Evolutionary conservation across 225 moss, liverwort and hornwort species (phyloP).

Genomic region (Marchantia paleacea): DNA sequence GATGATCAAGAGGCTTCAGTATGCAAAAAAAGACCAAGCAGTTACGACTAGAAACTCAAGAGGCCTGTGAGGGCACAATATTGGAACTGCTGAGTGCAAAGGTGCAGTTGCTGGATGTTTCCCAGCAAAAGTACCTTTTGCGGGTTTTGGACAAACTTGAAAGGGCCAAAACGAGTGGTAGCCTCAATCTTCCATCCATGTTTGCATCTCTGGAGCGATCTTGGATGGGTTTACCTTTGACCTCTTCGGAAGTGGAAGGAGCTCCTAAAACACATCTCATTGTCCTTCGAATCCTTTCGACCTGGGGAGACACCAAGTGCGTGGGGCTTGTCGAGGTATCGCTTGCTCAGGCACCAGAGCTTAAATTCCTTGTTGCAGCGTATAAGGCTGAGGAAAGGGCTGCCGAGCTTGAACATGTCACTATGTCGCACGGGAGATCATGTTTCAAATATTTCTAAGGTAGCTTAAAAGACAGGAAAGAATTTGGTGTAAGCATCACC

Average conservation of each 20-base stretch:
- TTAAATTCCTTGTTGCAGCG: slow-evolving; percentile 46
- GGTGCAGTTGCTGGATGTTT: slow-evolving; percentile 49
- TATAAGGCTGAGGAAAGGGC: slow-evolving; percentile 44
- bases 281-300: slow-evolving; percentile 52
- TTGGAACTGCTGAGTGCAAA: slow-evolving; percentile 48
- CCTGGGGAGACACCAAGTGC: slow-evolving; percentile 53
- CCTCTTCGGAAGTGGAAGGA: slow-evolving; percentile 34
- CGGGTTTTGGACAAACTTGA: slow-evolving; percentile 49
- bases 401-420: slow-evolving; percentile 45
- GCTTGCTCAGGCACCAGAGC: slow-evolving; percentile 47
- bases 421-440: slow-evolving; percentile 43
- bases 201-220: slow-evolving; percentile 49
- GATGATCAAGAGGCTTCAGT: slow-evolving; percentile 35
- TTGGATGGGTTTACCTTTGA: slow-evolving; percentile 27
- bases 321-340: slow-evolving; percentile 59
- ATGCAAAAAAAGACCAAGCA: slow-evolving; percentile 22
- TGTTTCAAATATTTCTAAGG: slow-evolving; percentile 41
- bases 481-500: slow-evolving; percentile 26
- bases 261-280: slow-evolving; percentile 31
- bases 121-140: slow-evolving; percentile 46
- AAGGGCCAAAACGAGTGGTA: slow-evolving; percentile 44
- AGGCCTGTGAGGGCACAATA: slow-evolving; percentile 35
- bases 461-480: slow-evolving; percentile 45
- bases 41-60: slow-evolving; percentile 29
- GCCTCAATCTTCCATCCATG: slow-evolving; percentile 47